Base-by-base conservation (phyloP, 2,329 filamentous ascomycete species). In the Salinomyces thailandicus region DNA sequence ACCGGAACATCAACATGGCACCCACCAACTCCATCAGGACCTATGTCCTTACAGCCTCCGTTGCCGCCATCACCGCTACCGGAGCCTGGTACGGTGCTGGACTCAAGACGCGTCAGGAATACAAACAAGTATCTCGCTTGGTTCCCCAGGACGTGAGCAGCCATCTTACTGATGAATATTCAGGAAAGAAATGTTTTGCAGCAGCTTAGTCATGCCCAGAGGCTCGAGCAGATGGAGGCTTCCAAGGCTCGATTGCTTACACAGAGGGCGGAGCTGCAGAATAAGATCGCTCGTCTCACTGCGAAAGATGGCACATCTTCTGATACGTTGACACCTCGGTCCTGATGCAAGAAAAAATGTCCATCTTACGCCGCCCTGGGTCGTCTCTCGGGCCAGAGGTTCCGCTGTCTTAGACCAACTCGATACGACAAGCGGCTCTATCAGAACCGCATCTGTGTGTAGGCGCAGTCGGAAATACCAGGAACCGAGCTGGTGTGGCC, bases 1-100 rank as follows among this genome's bases (percentile, higher is more conserved):
- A n/a, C n/a, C n/a, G n/a, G n/a, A 33, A 18, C 31, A n/a, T 26
- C 18, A 35, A 30, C 24, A 52, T 52, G 49, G 42, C 48, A 14
- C 26, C 42, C 29, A 37, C 49, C 8, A 42, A 41, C 16, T 46
- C 43, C 15, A 52, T 71, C 5, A 64, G 69, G 18, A 63, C 69
- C 12, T 61, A 71, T 39, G 60, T 76, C 13, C 54, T 75, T 46
- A 74, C 75, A 1, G 67, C 62, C 22, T 64, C 69, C 3, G 65
- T 78, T 13, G 65, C 71, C 7, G 66, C 69, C 12, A 67, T 76
- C 31, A 76, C 73, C 1, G 68, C 69, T 5, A 67, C 66, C 1
- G 75, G 75, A 35, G 66, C 72, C 4, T 64, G 71, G 43, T 78
- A 76, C 47, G 76, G 76, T 16, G 75, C 76, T 14, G 67, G 68